Evolutionary conservation across 2,329 filamentous ascomycete species (phyloP), one percentile per base, ranked within the genome.

Genomic region (Colletotrichum viniferum): DNA sequence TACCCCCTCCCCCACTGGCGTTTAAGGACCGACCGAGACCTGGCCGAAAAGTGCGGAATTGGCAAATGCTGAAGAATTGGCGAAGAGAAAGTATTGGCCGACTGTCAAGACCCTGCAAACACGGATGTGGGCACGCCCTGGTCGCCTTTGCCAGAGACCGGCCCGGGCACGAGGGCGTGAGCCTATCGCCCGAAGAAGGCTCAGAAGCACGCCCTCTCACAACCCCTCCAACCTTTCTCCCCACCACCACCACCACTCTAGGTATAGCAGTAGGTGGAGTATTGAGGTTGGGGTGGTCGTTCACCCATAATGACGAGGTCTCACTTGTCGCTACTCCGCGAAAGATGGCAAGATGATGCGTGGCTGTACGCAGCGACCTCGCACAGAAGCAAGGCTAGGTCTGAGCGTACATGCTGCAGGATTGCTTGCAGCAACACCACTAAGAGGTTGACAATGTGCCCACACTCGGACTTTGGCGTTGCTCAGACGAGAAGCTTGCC

Each of bases 321-420:
- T 38, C 34, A 48, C 60, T 24, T 43, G 32, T 66, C 21, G 43
- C 28, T 68, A 24, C 56, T 65, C 55, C 38, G 32, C 52, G 36
- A 63, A 30, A 38, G 58, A 55, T 34, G 48, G 32, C 36, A 26
- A 58, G 63, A 38, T 16, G 72, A 58, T 69, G 74, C 63, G 67
- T 71, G 74, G 34, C 48, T 65, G 58, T 64, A 70, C 52, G n/a
- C 65, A 34, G 48, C 62, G 30, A 63, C 36, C 38, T 68, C 69
- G 66, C 73, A 74, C 71, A 60, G 69, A 73, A 73, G 73, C 56
- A 61, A 68, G 56, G 65, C 58, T 34, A 63, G 43, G 66, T 77
- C 76, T 74, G 75, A 69, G 76, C 67, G 73, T 73, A 70, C 67
- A 77, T 78, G 69, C 73, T 77, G 77, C 77, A 77, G 72, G 36